A percentile compares a stretch with the other conserved stretches of the same genome.
Conservation (phyloP, 1,284 basidiomycete genomes). For the Erythrobasidium hasegawianum region DNA sequence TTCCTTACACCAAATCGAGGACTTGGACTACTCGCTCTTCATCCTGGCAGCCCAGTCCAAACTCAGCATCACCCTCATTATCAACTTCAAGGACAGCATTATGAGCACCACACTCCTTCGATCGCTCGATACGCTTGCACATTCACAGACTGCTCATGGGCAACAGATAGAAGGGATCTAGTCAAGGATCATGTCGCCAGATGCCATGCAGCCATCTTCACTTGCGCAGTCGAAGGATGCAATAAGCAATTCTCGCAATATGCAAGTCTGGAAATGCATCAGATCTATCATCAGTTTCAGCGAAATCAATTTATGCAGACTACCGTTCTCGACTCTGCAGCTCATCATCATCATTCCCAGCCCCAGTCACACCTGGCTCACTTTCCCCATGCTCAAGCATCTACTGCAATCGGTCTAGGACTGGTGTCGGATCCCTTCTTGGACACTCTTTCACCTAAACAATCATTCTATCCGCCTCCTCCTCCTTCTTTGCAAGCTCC, state of each 20-base stretch:
- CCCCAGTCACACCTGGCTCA: too few relatives aligned
- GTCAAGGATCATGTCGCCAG: slow-evolving; percentile 5
- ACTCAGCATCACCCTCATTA: background rate
- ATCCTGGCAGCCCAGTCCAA: background rate
- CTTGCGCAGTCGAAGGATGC: slow-evolving; percentile 2
- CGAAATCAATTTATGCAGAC: background rate
- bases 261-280: slow-evolving; percentile 12
- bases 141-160: slow-evolving; percentile 14
- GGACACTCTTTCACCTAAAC: too few relatives aligned
- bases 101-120: slow-evolving; percentile 1
- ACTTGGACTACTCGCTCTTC: background rate
- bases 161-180: background rate
- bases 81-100: background rate
- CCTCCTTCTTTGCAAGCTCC: too few relatives aligned
- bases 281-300: slow-evolving; percentile 1
- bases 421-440: too few relatives aligned
- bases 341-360: too few relatives aligned
- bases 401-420: too few relatives aligned
- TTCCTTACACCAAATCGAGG: background rate
- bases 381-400: too few relatives aligned
- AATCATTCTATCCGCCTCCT: too few relatives aligned
- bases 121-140: background rate
- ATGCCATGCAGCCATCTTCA: slow-evolving; percentile 14
- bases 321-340: too few relatives aligned
- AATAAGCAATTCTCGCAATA: slow-evolving; percentile 8